These are phyloP conservation scores for Aspergillus saccharolyticus DNA, from an alignment of 495 filamentous ascomycete species.

Conservation along the genomic window DNA sequence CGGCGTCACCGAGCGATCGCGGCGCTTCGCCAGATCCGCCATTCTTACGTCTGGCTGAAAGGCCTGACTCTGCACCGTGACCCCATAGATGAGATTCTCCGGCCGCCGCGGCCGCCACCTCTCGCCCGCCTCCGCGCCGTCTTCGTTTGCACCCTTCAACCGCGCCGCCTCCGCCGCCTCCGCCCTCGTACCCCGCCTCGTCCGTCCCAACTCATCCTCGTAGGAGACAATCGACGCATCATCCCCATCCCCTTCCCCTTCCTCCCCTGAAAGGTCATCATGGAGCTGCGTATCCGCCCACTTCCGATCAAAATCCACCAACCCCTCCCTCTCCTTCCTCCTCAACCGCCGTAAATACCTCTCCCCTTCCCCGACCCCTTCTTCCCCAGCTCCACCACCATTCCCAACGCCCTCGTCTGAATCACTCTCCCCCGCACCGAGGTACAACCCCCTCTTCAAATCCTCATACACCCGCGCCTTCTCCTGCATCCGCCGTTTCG, in stretches of 20 bases:
- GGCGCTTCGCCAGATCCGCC: conserved; percentile 64
- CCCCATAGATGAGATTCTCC: conserved; percentile 71
- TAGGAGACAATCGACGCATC: conserved; percentile 68
- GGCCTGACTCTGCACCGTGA: conserved; percentile 72
- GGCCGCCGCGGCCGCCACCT: conserved; percentile 60
- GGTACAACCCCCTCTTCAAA: conserved; percentile 69
- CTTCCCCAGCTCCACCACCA: conserved; percentile 22
- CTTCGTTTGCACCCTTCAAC: conserved; percentile 36
- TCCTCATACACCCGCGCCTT: conserved; percentile 80
- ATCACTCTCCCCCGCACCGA: conserved; percentile 30
- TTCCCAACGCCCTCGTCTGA: not conserved
- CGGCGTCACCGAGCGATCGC: conserved; percentile 72
- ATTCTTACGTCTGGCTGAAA: conserved; percentile 73
- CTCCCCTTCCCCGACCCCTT: conserved; percentile 34
- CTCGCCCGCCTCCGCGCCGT: conserved; percentile 37
- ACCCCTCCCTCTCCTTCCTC: conserved; percentile 44
- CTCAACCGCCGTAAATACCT: conserved; percentile 30
- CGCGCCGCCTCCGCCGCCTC: conserved; percentile 56
- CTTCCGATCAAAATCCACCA: conserved; percentile 93
- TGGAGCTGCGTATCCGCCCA: conserved; percentile 67
- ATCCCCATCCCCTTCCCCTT: conserved; percentile 31
- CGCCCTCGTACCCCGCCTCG: conserved; percentile 58
- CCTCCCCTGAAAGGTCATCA: conserved; percentile 8
- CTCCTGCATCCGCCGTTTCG: conserved; percentile 74
- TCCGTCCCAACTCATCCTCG: conserved; percentile 84